Conservation (phyloP, 441 rosid species). For the Brassica hybrid region DNA sequence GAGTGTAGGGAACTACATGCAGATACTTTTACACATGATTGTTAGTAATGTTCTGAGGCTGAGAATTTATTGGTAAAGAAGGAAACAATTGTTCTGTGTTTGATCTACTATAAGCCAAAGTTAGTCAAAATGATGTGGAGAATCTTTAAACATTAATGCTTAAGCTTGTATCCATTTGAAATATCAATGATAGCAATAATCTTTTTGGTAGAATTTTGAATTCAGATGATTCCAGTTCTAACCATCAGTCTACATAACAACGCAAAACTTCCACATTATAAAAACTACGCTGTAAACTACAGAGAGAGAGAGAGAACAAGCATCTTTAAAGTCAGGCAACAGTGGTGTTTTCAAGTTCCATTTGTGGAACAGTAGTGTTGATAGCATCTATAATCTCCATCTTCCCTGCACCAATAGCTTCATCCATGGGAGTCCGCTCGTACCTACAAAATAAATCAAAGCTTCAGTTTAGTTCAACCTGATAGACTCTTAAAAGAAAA, state of each 20-base stretch:
- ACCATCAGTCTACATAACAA: slow-evolving; percentile 13
- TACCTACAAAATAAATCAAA: slow-evolving; percentile 53
- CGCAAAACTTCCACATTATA: slow-evolving; percentile 10
- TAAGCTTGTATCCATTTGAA: not conserved
- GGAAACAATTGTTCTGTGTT: not conserved
- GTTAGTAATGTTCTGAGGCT: not conserved
- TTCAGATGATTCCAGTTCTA: slow-evolving; percentile 9
- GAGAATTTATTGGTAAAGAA: not conserved
- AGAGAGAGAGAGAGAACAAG: not conserved
- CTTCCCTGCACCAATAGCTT: slow-evolving; percentile 74
- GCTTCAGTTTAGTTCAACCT: slow-evolving; percentile 5
- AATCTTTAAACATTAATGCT: too few species aligned
- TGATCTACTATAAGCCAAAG: not conserved
- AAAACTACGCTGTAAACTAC: not conserved
- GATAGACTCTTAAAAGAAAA: not conserved
- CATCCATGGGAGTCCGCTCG: slow-evolving; percentile 81
- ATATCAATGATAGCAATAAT: not conserved
- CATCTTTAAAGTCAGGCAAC: slow-evolving; percentile 47
- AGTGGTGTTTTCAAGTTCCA: slow-evolving; percentile 63
- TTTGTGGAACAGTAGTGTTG: slow-evolving; percentile 61
- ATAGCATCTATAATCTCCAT: slow-evolving; percentile 71
- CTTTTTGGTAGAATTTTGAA: not conserved
- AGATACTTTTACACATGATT: too few species aligned
- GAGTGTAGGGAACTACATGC: not conserved
- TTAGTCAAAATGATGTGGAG: too few species aligned